Evolutionary conservation across 805 yeast species (phyloP).

Genomic region (Cyberlindnera mrakii): DNA sequence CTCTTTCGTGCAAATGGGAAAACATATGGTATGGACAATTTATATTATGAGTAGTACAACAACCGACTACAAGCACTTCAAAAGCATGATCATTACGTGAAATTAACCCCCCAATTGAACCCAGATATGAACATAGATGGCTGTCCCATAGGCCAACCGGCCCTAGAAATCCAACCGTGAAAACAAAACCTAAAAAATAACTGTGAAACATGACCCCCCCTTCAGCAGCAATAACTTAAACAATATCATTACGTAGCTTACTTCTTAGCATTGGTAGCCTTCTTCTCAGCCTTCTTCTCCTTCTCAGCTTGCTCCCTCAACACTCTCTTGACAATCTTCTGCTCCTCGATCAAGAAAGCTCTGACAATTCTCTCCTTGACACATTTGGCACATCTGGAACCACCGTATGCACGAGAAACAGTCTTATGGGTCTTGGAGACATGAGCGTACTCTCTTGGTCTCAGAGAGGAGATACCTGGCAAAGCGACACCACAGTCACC

Average conservation of each 20-base stretch:
- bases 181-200: constrained; percentile 1
- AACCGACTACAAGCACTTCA: not conserved
- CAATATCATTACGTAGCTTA: constrained; percentile 3
- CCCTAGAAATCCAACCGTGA: not conserved
- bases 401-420: constrained; percentile 99
- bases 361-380: constrained; percentile 98
- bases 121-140: constrained; percentile 4
- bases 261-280: constrained; percentile 24
- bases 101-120: constrained; percentile 12
- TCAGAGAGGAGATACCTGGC: constrained; percentile 83
- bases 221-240: no score
- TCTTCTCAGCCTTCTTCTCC: constrained; percentile 58
- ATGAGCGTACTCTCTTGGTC: constrained; percentile 96
- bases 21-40: not conserved
- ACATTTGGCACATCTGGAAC: constrained; percentile 95
- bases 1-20: not conserved
- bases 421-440: constrained; percentile 95
- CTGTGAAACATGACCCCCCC: not conserved
- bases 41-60: not conserved
- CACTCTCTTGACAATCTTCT: constrained; percentile 98
- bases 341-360: constrained; percentile 99
- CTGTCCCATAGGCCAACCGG: not conserved
- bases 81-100: constrained; percentile 16
- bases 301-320: constrained; percentile 91
- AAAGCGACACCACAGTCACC: constrained; percentile 76